Base-by-base conservation (phyloP, 1,139 yeast genomes). In the Sugiyamaella pinicola region DNA sequence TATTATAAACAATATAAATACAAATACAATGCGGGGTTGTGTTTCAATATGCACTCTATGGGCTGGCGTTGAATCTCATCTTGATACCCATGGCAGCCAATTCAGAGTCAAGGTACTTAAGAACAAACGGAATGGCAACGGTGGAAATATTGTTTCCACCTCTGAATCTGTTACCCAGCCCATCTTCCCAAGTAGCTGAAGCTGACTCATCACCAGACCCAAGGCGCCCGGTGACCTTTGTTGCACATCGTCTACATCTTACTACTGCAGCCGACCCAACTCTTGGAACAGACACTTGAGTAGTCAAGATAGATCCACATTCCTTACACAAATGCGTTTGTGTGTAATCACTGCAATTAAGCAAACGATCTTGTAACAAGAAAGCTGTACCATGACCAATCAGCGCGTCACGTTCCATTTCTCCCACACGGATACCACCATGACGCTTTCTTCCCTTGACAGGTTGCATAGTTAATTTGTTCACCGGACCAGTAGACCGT, bases 361-460 rank as follows among this genome's bases (percentile, higher is more conserved):
- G 79, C 68, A 93, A 78, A 74, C 99, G 85, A 70, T 93, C 99
- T 72, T 93, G 99, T 62, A 93, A 77, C 66, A 93, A 76, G 82
- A 82, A 93, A 1, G 99, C 90, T n/a, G 99, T 86, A 74, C 99
- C 99, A 69, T 95, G 99, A 58, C 99, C 99, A 69, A 93, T 90
- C 65, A 93, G 78, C 2, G 99, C 99, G 78, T 93, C 99, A 76
- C 99, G 87, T 76, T 93, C 99, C 99, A 93, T 93, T 73, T 93
- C 99, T 70, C 99, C 99, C 39, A 93, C 96, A 80, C 99, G 96
- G 64, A 93, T 93, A 85, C 99, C 99, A 74, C 99, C 99, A 61
- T 87, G 84, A 75, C 99, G 84, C 84, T 93, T 95, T 76, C 99
- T 86, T 67, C 99, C 99, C 77, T 95, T 93, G 56, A 93, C 99